Percentiles rank a stretch among this genome's conserved stretches.
Conservation (phyloP, 768 basidiomycete genomes). For the Xerocomellus dryophilus region DNA sequence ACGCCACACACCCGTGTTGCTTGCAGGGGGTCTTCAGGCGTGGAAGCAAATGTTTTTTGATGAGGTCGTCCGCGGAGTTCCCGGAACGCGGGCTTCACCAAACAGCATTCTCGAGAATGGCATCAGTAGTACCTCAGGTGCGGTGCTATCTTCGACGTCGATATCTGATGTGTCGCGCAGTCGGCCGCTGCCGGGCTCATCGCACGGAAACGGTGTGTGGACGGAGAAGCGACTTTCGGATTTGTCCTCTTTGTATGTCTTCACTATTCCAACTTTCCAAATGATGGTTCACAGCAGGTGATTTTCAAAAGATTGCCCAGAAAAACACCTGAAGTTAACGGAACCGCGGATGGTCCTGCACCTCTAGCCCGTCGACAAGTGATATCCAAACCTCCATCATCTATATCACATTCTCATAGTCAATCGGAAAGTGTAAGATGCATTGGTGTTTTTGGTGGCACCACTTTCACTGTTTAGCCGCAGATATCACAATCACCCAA, state of each 20-base stretch:
- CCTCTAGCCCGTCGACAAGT: constrained; percentile 38
- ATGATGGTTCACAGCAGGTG: constrained; percentile 12
- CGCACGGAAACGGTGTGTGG: constrained; percentile 18
- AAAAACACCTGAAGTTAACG: constrained; percentile 15
- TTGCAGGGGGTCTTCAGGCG: constrained; percentile 80
- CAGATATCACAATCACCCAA: constrained; percentile 38
- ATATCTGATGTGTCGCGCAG: constrained; percentile 13
- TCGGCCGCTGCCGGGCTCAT: constrained; percentile 7
- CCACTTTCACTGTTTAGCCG: constrained; percentile 9
- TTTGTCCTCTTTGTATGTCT: constrained; percentile 20
- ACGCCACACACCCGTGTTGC: constrained; percentile 73
- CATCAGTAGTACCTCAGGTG: constrained; percentile 27
- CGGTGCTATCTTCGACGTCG: constrained; percentile 19
- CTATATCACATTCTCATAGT: constrained; percentile 46
- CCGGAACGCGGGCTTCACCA: constrained; percentile 10
- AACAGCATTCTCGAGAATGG: constrained; percentile 26
- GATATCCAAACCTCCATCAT: constrained; percentile 41
- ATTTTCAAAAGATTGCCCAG: constrained; percentile 15
- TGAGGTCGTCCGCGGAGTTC: constrained; percentile 30
- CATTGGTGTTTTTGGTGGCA: constrained; percentile 4
- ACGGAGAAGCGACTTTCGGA: constrained; percentile 20
- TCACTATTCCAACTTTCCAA: neutral
- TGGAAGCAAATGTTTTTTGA: constrained; percentile 67
- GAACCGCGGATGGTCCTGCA: constrained; percentile 11
- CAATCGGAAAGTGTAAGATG: constrained; percentile 49